These are phyloP conservation scores for Epichloe hybrida DNA, from an alignment of 2,329 filamentous ascomycete species.

Conservation along the genomic window DNA sequence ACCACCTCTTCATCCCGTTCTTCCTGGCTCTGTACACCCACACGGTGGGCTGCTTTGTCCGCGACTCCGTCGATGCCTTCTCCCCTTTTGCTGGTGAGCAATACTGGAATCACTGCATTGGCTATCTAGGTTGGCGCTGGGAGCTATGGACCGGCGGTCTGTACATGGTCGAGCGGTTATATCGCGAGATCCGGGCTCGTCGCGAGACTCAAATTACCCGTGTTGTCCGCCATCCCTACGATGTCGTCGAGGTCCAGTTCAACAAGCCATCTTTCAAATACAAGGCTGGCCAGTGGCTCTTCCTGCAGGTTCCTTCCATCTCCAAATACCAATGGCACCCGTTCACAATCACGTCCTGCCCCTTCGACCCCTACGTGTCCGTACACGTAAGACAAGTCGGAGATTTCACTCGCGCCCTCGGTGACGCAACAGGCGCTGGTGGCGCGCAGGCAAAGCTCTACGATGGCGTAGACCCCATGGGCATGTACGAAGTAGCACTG, in stretches of 20 bases:
- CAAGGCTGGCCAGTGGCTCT: constrained; percentile 97
- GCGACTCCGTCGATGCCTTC: constrained; percentile 55
- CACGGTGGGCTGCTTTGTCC: constrained; percentile 90
- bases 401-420: constrained; percentile 89
- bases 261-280: constrained; percentile 93
- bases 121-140: constrained; percentile 96
- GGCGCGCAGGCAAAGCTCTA: constrained; percentile 78
- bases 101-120: constrained; percentile 89
- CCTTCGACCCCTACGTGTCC: constrained; percentile 87
- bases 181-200: constrained; percentile 75
- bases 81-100: constrained; percentile 72
- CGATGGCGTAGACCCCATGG: constrained; percentile 78
- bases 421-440: constrained; percentile 87
- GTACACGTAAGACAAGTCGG: constrained; percentile 93
- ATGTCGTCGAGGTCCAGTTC: constrained; percentile 96
- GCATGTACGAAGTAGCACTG: constrained; percentile 95
- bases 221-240: constrained; percentile 90
- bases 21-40: constrained; percentile 89
- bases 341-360: constrained; percentile 97
- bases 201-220: constrained; percentile 81
- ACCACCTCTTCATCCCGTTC: constrained; percentile 97
- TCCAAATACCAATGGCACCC: constrained; percentile 93
- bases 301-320: constrained; percentile 82
- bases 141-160: constrained; percentile 75
- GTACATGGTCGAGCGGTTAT: constrained; percentile 79